Base-by-base conservation (phyloP, 129 eudicot genomes). In the Ambrosia trifida region DNA sequence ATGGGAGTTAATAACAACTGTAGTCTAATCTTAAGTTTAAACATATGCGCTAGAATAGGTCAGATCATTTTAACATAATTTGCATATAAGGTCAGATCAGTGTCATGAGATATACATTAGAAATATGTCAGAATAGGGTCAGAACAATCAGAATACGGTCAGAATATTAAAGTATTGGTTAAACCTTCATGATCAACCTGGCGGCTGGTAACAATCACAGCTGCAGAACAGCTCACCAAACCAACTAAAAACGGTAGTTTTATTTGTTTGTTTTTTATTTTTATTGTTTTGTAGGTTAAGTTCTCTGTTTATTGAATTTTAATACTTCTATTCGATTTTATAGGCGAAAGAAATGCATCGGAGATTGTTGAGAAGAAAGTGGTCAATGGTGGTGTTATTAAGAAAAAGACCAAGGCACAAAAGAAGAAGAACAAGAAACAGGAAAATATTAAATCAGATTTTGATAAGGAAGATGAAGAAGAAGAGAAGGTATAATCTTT, bases 261-360 rank as follows among this genome's bases (percentile, higher is more conserved):
- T 67, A 36, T 35, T 8, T 1, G 12, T 11, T 32, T n/a, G n/a
- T n/a, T n/a, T n/a, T n/a, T n/a, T n/a, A n/a, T n/a, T n/a, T n/a
- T n/a, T n/a, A n/a, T n/a, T n/a, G n/a, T n/a, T n/a, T 32, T 40
- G 3, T 16, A 1, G 45, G 13, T 17, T 45, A n/a, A 2, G 1
- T 40, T 40, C 1, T 14, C 12, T 58, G 14, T 70, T 61, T 68
- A 16, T n/a, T 16, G 30, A 33, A 47, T 44, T 33, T 17, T 54
- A 5, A 40, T 40, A 40, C 44, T 40, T 40, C 17, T 10, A 19
- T 19, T 58, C 4, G 11, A 40, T 7, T 40, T 31, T 63, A 30
- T 32, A 78, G 82, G 82, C 35, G 70, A 78, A 64, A 78, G 82
- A 71, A 77, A 70, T 33, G 82, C 82, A 9, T 72, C 70, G 35